Evolutionary conservation across 1,139 yeast species (phyloP).

Genomic region (Nematodospora anomalae): DNA sequence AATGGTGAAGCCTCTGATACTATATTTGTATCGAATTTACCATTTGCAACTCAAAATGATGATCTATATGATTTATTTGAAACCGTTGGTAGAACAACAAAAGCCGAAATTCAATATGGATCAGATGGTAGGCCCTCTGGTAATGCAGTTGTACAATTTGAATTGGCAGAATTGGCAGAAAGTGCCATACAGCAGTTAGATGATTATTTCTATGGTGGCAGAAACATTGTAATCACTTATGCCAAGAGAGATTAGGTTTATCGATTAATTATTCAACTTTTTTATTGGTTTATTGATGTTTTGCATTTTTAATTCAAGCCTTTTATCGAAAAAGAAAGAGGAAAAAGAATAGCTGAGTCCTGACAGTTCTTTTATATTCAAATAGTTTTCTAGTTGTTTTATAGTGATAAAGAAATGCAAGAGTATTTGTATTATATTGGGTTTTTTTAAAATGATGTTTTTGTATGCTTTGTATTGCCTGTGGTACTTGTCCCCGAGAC

Average conservation of each 20-base stretch:
- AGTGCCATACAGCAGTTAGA: constrained; percentile 72
- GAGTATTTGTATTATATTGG: too few species aligned
- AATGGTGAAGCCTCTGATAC: constrained; percentile 65
- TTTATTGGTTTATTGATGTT: too few species aligned
- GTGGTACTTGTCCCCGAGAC: too few species aligned
- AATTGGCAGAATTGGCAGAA: constrained; percentile 66
- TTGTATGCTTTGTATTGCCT: too few species aligned
- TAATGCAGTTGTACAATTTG: constrained; percentile 80
- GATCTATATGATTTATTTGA: constrained; percentile 86
- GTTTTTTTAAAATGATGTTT: too few species aligned
- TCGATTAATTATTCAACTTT: too few species aligned
- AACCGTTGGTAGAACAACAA: constrained; percentile 73
- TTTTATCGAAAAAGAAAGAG: too few species aligned
- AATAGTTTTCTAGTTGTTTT: too few species aligned
- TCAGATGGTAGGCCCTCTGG: constrained; percentile 73
- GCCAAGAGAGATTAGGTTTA: constrained; percentile 37
- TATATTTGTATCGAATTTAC: constrained; percentile 75
- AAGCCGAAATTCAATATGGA: constrained; percentile 76
- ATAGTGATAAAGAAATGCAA: too few species aligned
- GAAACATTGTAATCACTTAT: constrained; percentile 64
- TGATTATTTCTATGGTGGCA: constrained; percentile 82
- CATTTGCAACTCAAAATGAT: constrained; percentile 82
- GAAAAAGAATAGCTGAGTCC: too few species aligned
- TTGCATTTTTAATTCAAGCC: too few species aligned
- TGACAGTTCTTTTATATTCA: too few species aligned